Evolutionary conservation across 495 filamentous ascomycete species (phyloP).

Genomic region (Neurospora sp.): DNA sequence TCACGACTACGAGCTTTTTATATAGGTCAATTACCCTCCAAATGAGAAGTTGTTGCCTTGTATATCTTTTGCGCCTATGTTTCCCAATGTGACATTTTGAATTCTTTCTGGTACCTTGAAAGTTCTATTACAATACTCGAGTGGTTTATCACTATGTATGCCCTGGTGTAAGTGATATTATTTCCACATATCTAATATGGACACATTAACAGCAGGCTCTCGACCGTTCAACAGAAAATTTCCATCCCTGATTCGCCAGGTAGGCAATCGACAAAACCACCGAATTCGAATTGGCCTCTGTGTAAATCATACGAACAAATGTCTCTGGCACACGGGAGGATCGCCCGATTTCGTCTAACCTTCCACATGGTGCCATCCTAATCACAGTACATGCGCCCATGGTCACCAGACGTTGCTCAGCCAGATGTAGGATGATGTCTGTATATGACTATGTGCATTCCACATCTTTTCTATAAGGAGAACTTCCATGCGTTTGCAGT

Average conservation of each 20-base stretch:
- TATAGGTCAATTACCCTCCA: not conserved
- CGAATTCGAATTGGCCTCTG: too few relatives aligned
- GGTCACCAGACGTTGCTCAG: not conserved
- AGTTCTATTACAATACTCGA: not conserved
- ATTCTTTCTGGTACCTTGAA: not conserved
- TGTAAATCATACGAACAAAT: too few relatives aligned
- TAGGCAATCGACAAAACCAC: too few relatives aligned
- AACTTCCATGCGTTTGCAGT: not conserved
- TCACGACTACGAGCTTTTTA: not conserved
- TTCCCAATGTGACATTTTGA: not conserved
- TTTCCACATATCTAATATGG: not conserved
- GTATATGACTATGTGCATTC: not conserved
- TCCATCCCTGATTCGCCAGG: not conserved
- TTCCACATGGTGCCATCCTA: not conserved
- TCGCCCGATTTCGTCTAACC: not conserved
- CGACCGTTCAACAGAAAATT: not conserved
- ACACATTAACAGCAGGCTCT: not conserved
- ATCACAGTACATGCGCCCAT: not conserved
- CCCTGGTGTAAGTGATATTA: not conserved
- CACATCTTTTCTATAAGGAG: too few relatives aligned
- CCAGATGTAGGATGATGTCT: too few relatives aligned
- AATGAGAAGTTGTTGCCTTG: not conserved
- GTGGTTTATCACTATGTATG: not conserved
- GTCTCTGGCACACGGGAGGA: too few relatives aligned
- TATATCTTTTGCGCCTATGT: not conserved